Conservation (phyloP, 495 filamentous ascomycete genomes). For the Hypoxylon perforatum region DNA sequence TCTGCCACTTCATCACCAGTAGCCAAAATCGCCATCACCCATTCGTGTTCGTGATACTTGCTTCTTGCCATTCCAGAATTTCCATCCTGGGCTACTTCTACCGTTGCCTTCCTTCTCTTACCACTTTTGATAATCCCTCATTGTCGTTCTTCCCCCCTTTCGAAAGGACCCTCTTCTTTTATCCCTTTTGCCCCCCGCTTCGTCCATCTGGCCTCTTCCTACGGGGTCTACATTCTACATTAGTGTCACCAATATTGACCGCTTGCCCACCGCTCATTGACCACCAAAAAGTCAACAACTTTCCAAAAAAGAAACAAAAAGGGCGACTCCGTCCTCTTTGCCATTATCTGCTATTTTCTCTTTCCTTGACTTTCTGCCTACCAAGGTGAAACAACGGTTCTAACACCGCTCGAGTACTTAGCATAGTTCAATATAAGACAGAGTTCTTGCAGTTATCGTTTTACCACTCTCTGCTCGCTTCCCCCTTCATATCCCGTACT, state of each 20-base stretch:
- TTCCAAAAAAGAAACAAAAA: slow-evolving; percentile 30
- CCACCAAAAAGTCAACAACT: slow-evolving; percentile 13
- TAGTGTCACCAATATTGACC: slow-evolving; percentile 32
- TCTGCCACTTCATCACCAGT: not conserved
- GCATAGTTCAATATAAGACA: slow-evolving; percentile 66
- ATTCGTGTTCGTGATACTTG: not conserved
- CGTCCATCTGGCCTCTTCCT: slow-evolving; percentile 25
- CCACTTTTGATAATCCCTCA: slow-evolving; percentile 12
- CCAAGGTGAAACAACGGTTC: slow-evolving; percentile 20
- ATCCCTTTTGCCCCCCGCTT: slow-evolving; percentile 11
- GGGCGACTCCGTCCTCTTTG: slow-evolving; percentile 4
- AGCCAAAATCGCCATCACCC: not conserved
- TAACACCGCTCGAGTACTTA: slow-evolving; percentile 56
- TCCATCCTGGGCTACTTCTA: not conserved
- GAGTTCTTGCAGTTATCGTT: slow-evolving; percentile 52
- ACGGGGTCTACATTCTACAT: slow-evolving; percentile 1
- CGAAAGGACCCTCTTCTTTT: slow-evolving; percentile 13
- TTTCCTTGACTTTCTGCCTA: not conserved
- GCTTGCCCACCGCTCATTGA: slow-evolving; percentile 27
- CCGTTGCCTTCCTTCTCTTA: not conserved
- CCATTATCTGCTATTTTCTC: slow-evolving; percentile 13
- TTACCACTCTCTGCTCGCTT: slow-evolving; percentile 27
- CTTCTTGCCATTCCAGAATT: not conserved
- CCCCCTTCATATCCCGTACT: slow-evolving; percentile 24
- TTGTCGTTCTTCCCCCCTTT: not conserved